These are phyloP conservation scores for Pseudogymnoascus sp. DNA, from an alignment of 2,329 filamentous ascomycete species.

Conservation along the genomic window DNA sequence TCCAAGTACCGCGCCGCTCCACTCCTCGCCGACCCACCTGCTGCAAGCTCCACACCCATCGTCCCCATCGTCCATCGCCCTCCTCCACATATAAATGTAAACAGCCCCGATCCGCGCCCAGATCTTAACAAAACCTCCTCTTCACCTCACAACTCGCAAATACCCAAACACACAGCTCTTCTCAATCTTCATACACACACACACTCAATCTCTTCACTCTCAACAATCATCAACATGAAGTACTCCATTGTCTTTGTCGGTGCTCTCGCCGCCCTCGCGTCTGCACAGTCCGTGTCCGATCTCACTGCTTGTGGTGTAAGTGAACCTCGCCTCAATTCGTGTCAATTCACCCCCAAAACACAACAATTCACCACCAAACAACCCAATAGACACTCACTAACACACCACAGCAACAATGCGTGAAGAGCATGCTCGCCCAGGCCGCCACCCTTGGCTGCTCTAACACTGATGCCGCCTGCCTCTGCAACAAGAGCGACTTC, in stretches of 20 bases:
- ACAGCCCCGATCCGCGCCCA: background rate
- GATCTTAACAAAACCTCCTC: background rate
- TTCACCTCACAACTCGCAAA: background rate
- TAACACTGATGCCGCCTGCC: slow-evolving; percentile 35
- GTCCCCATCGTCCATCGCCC: background rate
- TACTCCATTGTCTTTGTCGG: slow-evolving; percentile 3
- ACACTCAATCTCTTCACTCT: background rate
- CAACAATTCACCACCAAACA: background rate
- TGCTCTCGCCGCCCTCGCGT: background rate
- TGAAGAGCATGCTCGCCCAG: slow-evolving; percentile 41
- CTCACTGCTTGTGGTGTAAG: background rate
- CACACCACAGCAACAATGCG: slow-evolving; percentile 31
- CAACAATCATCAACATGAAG: slow-evolving; percentile 2
- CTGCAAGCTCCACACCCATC: background rate
- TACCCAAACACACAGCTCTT: background rate
- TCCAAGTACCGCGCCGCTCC: background rate
- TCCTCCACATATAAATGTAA: slow-evolving; percentile 8
- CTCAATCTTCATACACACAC: background rate
- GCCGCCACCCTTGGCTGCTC: slow-evolving; percentile 37
- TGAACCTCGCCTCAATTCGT: background rate
- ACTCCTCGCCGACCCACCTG: background rate
- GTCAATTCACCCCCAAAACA: background rate
- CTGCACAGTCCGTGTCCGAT: background rate
- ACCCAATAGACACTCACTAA: background rate
- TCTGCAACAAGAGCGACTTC: slow-evolving; percentile 40